phyloP scores from a whole-genome alignment of 176 grass and related monocot species.

The Thalia dealbata region DNA sequence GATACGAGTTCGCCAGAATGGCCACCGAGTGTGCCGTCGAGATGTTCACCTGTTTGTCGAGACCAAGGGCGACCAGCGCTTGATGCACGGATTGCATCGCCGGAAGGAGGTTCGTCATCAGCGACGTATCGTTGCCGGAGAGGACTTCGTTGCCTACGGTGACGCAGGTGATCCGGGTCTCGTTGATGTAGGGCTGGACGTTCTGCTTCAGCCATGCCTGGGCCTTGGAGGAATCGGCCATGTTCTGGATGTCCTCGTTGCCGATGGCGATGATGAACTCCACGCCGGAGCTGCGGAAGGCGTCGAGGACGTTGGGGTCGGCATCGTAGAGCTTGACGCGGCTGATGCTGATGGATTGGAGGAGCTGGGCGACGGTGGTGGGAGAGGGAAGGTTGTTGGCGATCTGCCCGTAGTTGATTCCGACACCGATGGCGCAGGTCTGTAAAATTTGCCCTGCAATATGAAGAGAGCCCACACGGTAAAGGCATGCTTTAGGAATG shows the following conservation, averaged over 20 bases:
- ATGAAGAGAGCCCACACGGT: neutral
- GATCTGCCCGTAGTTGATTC: neutral
- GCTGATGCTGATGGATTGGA: slow-evolving; percentile 1
- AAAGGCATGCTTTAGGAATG: neutral
- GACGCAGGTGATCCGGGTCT: neutral
- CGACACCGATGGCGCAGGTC: neutral
- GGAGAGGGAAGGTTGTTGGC: neutral
- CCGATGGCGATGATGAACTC: neutral
- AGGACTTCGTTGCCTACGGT: neutral
- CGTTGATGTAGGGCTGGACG: neutral
- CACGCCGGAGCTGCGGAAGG: neutral
- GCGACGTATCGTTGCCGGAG: neutral
- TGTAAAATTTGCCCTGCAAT: neutral
- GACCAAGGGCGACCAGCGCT: slow-evolving; percentile 1
- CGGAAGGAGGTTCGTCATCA: neutral
- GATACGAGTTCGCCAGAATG: slow-evolving; percentile 7
- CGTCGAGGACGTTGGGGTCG: neutral
- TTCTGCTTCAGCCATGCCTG: neutral
- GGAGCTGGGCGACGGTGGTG: neutral
- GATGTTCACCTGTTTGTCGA: slow-evolving; percentile 5
- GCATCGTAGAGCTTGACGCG: neutral
- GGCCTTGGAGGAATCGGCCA: neutral
- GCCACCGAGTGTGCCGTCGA: slow-evolving; percentile 3
- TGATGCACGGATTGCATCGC: neutral
- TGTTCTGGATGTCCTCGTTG: neutral